Percentiles rank a stretch among this genome's conserved stretches.
Evolutionary conservation across 352 stramenopile genomes (phyloP).

Genomic region (Globisporangium uncinulatum): DNA sequence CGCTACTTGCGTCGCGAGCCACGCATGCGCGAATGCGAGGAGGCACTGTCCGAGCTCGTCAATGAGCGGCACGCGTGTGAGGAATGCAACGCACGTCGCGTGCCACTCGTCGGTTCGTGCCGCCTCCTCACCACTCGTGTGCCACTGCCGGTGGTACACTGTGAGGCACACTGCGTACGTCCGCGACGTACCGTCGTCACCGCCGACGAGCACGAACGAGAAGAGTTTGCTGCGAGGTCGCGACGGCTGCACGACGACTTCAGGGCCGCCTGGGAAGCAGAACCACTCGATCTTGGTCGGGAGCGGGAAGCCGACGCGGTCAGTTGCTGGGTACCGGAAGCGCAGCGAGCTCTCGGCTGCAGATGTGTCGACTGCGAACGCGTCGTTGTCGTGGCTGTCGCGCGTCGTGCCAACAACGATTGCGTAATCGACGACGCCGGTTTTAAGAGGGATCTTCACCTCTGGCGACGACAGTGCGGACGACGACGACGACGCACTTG

Average conservation of each 20-base stretch:
- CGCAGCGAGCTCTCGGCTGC: constrained; percentile 50
- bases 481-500: not conserved
- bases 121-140: not conserved
- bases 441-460: constrained; percentile 33
- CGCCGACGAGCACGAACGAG: constrained; percentile 76
- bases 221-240: constrained; percentile 56
- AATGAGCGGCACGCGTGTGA: constrained; percentile 64
- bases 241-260: constrained; percentile 41
- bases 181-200: constrained; percentile 57
- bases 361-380: not conserved
- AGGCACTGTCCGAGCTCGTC: constrained; percentile 46
- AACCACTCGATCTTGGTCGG: constrained; percentile 89
- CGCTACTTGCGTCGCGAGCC: constrained; percentile 20
- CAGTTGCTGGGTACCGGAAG: constrained; percentile 50
- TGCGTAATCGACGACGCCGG: constrained; percentile 72
- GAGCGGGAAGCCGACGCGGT: constrained; percentile 56
- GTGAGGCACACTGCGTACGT: constrained; percentile 72
- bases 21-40: constrained; percentile 44
- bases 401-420: constrained; percentile 48
- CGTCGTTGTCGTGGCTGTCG: not conserved
- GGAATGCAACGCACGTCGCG: constrained; percentile 62
- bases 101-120: constrained; percentile 38
- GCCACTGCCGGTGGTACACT: constrained; percentile 46
- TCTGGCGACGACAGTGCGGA: constrained; percentile 5
- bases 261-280: constrained; percentile 67